A percentile compares a stretch with the other conserved stretches of the same genome.
These are phyloP conservation scores for Candida coleopterorum DNA, from an alignment of 805 yeast genomes.

Conservation along the genomic window DNA sequence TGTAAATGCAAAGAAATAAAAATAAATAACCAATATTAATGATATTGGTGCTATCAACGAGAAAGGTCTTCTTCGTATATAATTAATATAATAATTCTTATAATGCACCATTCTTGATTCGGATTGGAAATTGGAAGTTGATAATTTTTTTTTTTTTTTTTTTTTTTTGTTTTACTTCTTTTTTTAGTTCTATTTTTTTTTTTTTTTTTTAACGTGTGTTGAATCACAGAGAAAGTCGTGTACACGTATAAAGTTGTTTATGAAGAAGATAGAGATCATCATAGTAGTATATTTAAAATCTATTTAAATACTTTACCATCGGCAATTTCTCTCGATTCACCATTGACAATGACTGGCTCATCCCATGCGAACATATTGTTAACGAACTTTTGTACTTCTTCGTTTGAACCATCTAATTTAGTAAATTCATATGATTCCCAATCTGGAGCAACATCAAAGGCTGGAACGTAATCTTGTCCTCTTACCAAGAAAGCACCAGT, in stretches of 20 bases:
- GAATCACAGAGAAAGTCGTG: neutral
- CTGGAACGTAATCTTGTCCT: constrained; percentile 89
- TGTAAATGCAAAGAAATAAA: constrained; percentile 27
- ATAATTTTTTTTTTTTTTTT: neutral
- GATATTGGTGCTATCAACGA: constrained; percentile 44
- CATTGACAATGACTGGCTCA: constrained; percentile 78
- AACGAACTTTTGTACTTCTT: constrained; percentile 73
- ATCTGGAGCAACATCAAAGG: constrained; percentile 98
- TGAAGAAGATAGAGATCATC: too few species aligned
- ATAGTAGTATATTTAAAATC: too few species aligned
- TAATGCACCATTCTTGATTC: constrained; percentile 7
- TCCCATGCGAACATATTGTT: constrained; percentile 98
- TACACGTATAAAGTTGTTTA: too few species aligned
- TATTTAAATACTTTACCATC: constrained; percentile 98
- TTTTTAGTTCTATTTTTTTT: constrained; percentile 1
- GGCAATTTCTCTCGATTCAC: constrained; percentile 80
- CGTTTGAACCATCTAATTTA: constrained; percentile 74
- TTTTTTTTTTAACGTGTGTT: neutral
- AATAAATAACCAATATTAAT: constrained; percentile 37
- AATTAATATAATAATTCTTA: constrained; percentile 38
- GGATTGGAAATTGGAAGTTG: neutral
- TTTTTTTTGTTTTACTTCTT: neutral
- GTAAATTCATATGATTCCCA: constrained; percentile 90
- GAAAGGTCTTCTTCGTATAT: constrained; percentile 58
- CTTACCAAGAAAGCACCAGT: constrained; percentile 92